Percentiles rank a stretch among this genome's conserved stretches.
Evolutionary conservation across 495 filamentous ascomycete genomes (phyloP).

Genomic region (Tuber aestivum): DNA sequence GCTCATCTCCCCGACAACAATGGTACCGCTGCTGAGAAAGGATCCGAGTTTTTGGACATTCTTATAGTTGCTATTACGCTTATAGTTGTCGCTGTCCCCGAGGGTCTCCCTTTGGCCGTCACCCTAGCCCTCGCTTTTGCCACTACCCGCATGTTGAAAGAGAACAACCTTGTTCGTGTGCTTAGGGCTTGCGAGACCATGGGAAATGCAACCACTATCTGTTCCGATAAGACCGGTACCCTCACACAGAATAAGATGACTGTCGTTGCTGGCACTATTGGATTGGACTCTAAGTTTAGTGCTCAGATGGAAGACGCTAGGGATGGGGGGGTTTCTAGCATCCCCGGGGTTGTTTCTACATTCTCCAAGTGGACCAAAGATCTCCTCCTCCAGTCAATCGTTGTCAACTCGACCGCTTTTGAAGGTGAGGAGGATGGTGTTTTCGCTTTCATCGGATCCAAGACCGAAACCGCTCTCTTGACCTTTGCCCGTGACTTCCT

Average conservation of each 20-base stretch:
- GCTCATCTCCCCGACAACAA: constrained; percentile 56
- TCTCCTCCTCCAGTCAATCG: constrained; percentile 66
- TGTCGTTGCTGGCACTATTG: constrained; percentile 71
- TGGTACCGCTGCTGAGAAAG: constrained; percentile 62
- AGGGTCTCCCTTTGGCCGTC: constrained; percentile 86
- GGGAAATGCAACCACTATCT: constrained; percentile 94
- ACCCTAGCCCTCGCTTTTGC: constrained; percentile 91
- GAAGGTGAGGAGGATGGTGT: constrained; percentile 71
- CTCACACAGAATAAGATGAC: constrained; percentile 93
- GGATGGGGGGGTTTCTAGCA: constrained; percentile 45
- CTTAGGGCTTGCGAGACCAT: constrained; percentile 96
- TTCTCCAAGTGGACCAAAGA: constrained; percentile 57
- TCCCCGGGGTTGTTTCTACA: constrained; percentile 55
- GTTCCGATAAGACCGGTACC: constrained; percentile 95
- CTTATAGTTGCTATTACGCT: constrained; percentile 94
- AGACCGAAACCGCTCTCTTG: constrained; percentile 81
- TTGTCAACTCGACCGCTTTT: constrained; percentile 82
- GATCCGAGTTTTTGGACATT: constrained; percentile 80
- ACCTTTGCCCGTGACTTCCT: constrained; percentile 67
- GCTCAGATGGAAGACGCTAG: constrained; percentile 45
- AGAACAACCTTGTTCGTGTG: constrained; percentile 88
- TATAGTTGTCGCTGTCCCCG: constrained; percentile 90
- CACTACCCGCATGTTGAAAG: constrained; percentile 88
- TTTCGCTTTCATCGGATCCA: constrained; percentile 73
- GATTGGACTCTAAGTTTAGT: constrained; percentile 65